Evolutionary conservation across 257 asterid genomes (phyloP), one percentile per base, ranked within the genome.

Genomic region (Cordia subcordata): DNA sequence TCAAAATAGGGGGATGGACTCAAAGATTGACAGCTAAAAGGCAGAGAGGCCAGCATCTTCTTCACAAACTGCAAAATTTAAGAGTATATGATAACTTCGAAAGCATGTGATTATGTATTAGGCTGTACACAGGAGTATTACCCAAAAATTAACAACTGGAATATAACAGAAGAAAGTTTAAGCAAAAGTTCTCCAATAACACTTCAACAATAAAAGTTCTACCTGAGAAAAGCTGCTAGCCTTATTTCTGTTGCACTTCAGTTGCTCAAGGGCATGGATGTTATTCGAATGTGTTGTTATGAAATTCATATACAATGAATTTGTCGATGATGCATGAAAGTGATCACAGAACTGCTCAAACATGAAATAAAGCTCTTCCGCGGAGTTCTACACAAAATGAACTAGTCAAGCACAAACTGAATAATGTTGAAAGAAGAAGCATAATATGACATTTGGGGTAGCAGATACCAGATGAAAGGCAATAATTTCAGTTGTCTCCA

Each of bases 1-100:
- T 92, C 97, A 57, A 92, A 92, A 69, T 92, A 92, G 22, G 99
- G 93, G n/a, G 99, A 92, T 20, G 97, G 97, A 61, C 99, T 92
- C 77, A 78, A 95, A 57, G 96, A 88, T 76, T 92, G 99, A 59
- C 96, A 92, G 68, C 79, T 78, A 68, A 72, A 73, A 58, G 97
- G 97, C 78, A 92, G 67, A 64, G 81, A 62, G 70, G 81, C 62
- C 58, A 92, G 66, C 84, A 92, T 81, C 84, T 81, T 88, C 91
- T 83, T 89, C 71, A 86, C 90, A 80, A 88, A 86, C 99, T 92
- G 84, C 79, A 77, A 57, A 57, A 75, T 38, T n/a, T 27, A 27
- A 3, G 20, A 53, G n/a, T 53, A 33, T 33, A 20, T 22, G 33
- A 22, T 33, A 10, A 53, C 11, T 22, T 11, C 21, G 14, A 49